These are phyloP conservation scores for Xylaria grammica DNA, from an alignment of 495 filamentous ascomycete species.

Conservation along the genomic window DNA sequence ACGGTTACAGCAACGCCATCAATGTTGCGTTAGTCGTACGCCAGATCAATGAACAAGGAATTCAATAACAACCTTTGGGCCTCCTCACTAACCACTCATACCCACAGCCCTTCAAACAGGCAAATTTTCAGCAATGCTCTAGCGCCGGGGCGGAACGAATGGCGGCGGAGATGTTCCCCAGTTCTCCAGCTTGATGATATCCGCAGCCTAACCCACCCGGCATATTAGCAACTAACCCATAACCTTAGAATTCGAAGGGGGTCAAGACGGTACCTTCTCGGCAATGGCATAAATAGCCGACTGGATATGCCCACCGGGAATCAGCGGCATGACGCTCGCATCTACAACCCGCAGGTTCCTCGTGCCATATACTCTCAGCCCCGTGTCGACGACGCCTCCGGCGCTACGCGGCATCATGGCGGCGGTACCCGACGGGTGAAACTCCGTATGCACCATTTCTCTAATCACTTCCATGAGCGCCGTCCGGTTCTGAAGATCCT, in stretches of 20 bases:
- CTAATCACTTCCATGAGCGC: constrained; percentile 31
- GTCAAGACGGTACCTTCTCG: constrained; percentile 49
- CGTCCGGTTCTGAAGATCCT: constrained; percentile 33
- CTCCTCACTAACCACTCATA: not conserved
- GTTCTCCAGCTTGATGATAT: constrained; percentile 42
- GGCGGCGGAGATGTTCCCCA: not conserved
- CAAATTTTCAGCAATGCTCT: not conserved
- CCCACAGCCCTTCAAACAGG: not conserved
- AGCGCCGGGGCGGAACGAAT: not conserved
- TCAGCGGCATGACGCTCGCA: constrained; percentile 63
- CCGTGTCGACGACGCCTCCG: constrained; percentile 55
- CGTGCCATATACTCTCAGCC: constrained; percentile 60
- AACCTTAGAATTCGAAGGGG: not conserved
- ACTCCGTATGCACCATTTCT: constrained; percentile 35
- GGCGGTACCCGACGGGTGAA: constrained; percentile 42
- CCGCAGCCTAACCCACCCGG: constrained; percentile 36
- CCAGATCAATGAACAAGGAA: no score
- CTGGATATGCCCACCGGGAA: constrained; percentile 57
- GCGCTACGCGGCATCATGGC: constrained; percentile 43
- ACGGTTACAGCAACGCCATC: no score
- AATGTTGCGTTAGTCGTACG: no score
- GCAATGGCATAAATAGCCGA: constrained; percentile 64
- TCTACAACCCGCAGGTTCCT: constrained; percentile 56
- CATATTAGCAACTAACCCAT: constrained; percentile 6
- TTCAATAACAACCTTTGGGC: no score